phyloP scores from a whole-genome alignment of 164 flowering plant genomes.

The Dillenia suffruticosa region DNA sequence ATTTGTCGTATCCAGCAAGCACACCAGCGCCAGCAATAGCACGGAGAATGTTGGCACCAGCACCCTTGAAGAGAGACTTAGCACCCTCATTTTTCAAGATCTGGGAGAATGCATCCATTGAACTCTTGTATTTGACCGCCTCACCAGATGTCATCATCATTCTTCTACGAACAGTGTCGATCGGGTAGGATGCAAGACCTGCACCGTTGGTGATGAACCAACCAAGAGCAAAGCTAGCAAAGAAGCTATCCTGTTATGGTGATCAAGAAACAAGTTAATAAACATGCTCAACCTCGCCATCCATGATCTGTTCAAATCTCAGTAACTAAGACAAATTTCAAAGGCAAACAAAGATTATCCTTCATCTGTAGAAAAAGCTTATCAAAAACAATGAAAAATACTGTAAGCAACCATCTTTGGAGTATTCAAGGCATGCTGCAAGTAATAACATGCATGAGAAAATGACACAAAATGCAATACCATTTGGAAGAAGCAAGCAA shows the following conservation, averaged over 20 bases:
- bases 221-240: conserved; percentile 47
- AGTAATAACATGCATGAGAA: too few species aligned
- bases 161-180: conserved; percentile 49
- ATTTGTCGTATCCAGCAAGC: conserved; percentile 49
- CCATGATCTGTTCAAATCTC: too few species aligned
- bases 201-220: conserved; percentile 50
- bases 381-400: too few species aligned
- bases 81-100: conserved; percentile 51
- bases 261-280: too few species aligned
- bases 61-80: conserved; percentile 57
- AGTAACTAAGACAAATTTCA: too few species aligned
- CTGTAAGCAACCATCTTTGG: too few species aligned
- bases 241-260: conserved; percentile 43
- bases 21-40: conserved; percentile 62
- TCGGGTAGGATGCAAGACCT: conserved; percentile 50
- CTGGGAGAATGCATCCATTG: conserved; percentile 36
- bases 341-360: too few species aligned
- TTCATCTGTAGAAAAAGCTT: too few species aligned
- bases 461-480: too few species aligned
- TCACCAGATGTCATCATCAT: conserved; percentile 58
- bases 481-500: too few species aligned
- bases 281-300: too few species aligned
- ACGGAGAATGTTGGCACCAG: conserved; percentile 56
- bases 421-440: too few species aligned
- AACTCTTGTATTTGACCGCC: conserved; percentile 49